phyloP scores from a whole-genome alignment of 305 asterid species.

The Rubia tinctorum region DNA sequence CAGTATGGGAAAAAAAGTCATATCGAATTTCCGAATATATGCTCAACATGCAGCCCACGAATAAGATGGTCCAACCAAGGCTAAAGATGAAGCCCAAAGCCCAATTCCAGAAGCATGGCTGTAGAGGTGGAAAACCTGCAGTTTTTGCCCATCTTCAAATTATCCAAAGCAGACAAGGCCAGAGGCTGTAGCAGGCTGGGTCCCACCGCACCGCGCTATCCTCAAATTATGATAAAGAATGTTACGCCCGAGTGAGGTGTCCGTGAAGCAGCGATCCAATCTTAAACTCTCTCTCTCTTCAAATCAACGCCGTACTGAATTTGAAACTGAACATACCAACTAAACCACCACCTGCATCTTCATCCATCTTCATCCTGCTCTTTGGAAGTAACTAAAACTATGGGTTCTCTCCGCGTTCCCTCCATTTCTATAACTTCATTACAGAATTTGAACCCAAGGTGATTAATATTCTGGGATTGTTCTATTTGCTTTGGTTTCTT shows the following conservation, averaged over 20 bases:
- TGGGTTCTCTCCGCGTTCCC: constrained; percentile 23
- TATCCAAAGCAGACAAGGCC: too few species aligned
- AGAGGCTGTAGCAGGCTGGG: too few species aligned
- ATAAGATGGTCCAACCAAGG: too few species aligned
- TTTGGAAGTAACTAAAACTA: constrained; percentile 1
- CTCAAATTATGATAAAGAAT: not conserved
- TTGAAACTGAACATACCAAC: not conserved
- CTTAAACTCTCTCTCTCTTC: not conserved
- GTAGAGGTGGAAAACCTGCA: too few species aligned
- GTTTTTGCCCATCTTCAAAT: too few species aligned
- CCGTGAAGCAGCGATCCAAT: not conserved
- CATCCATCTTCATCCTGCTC: not conserved
- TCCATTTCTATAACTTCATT: constrained; percentile 14
- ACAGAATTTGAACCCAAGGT: constrained; percentile 18
- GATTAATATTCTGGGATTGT: not conserved
- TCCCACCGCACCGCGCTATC: too few species aligned
- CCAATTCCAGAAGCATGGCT: too few species aligned
- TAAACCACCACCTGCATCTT: not conserved
- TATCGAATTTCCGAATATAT: too few species aligned
- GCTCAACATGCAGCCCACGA: too few species aligned
- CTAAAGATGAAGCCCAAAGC: too few species aligned
- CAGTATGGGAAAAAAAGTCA: too few species aligned
- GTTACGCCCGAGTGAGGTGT: not conserved
- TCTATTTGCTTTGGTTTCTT: not conserved
- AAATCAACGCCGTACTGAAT: too few species aligned